Evolutionary conservation across 345 rosid genomes (phyloP), one percentile per base, ranked within the genome.

Genomic region (Arabidopsis suecica): DNA sequence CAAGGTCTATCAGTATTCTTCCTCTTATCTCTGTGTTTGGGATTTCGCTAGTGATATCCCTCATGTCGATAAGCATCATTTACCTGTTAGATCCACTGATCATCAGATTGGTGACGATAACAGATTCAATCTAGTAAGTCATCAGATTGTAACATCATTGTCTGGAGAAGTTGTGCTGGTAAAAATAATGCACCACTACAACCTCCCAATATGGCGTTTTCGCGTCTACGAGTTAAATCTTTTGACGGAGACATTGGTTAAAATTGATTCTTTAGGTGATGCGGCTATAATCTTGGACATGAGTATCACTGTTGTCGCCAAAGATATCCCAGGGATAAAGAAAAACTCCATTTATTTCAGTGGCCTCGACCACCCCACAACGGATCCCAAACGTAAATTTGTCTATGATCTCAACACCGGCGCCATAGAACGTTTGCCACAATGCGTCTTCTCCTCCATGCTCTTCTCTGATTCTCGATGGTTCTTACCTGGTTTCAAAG

Each of bases 261-360:
- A 66, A 12, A 32, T 66, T 13, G 49, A 67, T 55, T 67, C 61
- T 40, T 12, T 53, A 16, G 72, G 62, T 1, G 61, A 54, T 38
- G 51, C 54, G 18, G 72, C 61, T 0, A 6, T 68, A 61, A 68
- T 68, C 16, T 40, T 54, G 10, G 72, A 68, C 61, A 68, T 68
- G 62, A 61, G 72, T n/a, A 40, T 54, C 50, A 69, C 73, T 6
- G 63, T 69, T 10, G 5, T 69, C 0, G 73, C 54, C 20, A 55
- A 69, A 69, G 73, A 41, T 20, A 11, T 69, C 3, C 63, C 73
- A 55, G 63, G 42, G 53, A 28, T 56, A 41, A 55, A 55, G 63
- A 69, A 18, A n/a, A 69, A 55, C 63, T 69, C 54, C 6, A 69
- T 69, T 63, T 55, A 69, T 9, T 55, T 69, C 50, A 69, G 36